Conservation (phyloP, 306 rosid species). For the Gastrolobium villosum region DNA sequence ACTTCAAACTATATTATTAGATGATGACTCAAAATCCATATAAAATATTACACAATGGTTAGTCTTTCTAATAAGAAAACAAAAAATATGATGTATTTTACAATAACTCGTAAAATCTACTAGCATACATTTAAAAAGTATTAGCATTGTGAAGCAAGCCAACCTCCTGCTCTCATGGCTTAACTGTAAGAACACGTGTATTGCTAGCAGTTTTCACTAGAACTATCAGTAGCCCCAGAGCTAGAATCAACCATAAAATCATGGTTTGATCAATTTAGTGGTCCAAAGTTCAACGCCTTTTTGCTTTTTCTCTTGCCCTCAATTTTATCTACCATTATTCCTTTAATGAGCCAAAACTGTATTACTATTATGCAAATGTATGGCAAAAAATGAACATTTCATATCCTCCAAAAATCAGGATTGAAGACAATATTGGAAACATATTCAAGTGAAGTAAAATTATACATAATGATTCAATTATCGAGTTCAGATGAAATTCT, state of each 20-base stretch:
- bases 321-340: background rate
- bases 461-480: constrained; percentile 24
- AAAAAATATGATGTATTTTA: background rate
- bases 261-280: constrained; percentile 4
- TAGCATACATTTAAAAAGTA: background rate
- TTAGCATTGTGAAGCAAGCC: constrained; percentile 12
- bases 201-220: constrained; percentile 21
- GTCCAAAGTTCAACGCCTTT: background rate
- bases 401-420: constrained; percentile 24
- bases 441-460: constrained; percentile 24
- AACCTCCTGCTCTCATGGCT: constrained; percentile 12
- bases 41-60: constrained; percentile 3
- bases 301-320: background rate
- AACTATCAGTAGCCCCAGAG: constrained; percentile 17
- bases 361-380: constrained; percentile 1
- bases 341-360: constrained; percentile 16
- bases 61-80: background rate
- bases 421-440: constrained; percentile 20
- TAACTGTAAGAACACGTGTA: constrained; percentile 19
- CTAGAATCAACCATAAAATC: constrained; percentile 8
- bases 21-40: background rate
- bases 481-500: constrained; percentile 43
- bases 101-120: constrained; percentile 16
- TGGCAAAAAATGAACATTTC: constrained; percentile 10
- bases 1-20: background rate